These are phyloP conservation scores for Raddia distichophylla DNA, from an alignment of 176 grass and related monocot genomes.

Conservation along the genomic window DNA sequence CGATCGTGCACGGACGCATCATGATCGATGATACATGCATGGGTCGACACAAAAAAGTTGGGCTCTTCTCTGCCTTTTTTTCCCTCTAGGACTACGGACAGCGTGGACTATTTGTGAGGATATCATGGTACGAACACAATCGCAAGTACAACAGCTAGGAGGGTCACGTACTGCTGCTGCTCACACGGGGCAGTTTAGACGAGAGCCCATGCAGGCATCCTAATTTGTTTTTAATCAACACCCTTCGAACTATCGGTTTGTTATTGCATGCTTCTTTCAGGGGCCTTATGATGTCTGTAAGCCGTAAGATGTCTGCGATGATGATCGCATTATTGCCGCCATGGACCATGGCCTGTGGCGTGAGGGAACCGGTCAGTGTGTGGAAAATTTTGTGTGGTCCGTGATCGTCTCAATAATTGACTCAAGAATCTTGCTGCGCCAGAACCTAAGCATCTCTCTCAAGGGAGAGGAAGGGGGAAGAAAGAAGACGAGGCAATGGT, in stretches of 20 bases:
- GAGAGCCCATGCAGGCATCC: neutral
- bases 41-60: slow-evolving; percentile 1
- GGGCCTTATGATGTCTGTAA: slow-evolving; percentile 13
- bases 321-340: slow-evolving; percentile 24
- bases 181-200: slow-evolving; percentile 4
- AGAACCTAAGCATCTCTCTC: slow-evolving; percentile 20
- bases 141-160: neutral
- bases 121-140: neutral
- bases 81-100: neutral
- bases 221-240: neutral
- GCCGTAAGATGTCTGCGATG: slow-evolving; percentile 9
- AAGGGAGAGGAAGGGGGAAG: neutral
- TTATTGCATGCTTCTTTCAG: neutral
- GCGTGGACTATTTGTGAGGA: neutral
- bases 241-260: neutral
- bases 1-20: neutral
- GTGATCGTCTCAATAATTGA: slow-evolving; percentile 44
- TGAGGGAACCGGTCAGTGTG: slow-evolving; percentile 40
- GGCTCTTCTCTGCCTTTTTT: neutral
- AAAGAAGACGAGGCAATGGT: slow-evolving; percentile 15
- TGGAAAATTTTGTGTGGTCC: slow-evolving; percentile 41
- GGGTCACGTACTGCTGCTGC: neutral
- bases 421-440: slow-evolving; percentile 32
- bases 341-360: slow-evolving; percentile 37
- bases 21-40: slow-evolving; percentile 3